Evolutionary conservation across 1,284 basidiomycete genomes (phyloP).

Genomic region (Stygiomarasmius scandens): DNA sequence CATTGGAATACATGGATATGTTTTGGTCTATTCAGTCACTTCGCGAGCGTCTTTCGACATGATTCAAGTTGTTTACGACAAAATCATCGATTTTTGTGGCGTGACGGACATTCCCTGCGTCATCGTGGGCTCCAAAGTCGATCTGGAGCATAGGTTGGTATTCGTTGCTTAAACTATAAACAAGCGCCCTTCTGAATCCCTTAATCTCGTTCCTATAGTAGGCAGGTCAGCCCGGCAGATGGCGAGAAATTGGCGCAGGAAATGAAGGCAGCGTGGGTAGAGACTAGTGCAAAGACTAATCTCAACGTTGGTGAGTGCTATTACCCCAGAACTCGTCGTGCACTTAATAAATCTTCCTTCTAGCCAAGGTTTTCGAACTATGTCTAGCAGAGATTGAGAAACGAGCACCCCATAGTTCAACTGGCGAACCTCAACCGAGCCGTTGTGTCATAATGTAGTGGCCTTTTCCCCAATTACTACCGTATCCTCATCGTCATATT

Average conservation of each 20-base stretch:
- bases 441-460: conserved; percentile 72
- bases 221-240: conserved; percentile 79
- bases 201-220: conserved; percentile 42
- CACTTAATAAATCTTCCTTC: background rate
- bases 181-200: conserved; percentile 9
- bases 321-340: conserved; percentile 5
- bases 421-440: conserved; percentile 53
- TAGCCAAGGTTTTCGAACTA: conserved; percentile 86
- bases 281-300: conserved; percentile 90
- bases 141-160: conserved; percentile 75
- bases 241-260: conserved; percentile 77
- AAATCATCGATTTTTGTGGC: conserved; percentile 95
- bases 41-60: conserved; percentile 94
- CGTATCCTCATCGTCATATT: conserved; percentile 6
- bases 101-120: conserved; percentile 92
- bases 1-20: conserved; percentile 56
- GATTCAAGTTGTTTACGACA: conserved; percentile 95
- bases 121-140: conserved; percentile 94
- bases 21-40: conserved; percentile 90
- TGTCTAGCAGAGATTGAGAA: conserved; percentile 89
- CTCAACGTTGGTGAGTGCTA: conserved; percentile 73
- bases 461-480: background rate
- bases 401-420: conserved; percentile 58
- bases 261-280: conserved; percentile 80
- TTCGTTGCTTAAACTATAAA: conserved; percentile 1